These are phyloP conservation scores for Saprolegnia diclina DNA, from an alignment of 352 stramenopile species.

Conservation along the genomic window DNA sequence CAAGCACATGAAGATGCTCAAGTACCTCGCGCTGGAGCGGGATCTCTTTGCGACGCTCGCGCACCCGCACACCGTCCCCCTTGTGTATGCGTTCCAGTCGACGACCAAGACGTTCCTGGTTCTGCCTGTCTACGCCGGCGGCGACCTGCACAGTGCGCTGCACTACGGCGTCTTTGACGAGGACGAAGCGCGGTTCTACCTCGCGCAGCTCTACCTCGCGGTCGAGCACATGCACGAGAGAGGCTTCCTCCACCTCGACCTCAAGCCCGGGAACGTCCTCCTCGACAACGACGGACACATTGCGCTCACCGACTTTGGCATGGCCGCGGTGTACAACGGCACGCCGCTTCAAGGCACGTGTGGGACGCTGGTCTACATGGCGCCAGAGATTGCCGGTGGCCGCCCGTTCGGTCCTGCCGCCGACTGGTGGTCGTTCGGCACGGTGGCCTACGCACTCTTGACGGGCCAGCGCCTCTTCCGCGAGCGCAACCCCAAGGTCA, in stretches of 20 bases:
- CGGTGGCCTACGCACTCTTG: slow-evolving; percentile 79
- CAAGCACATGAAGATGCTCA: slow-evolving; percentile 73
- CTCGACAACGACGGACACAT: slow-evolving; percentile 82
- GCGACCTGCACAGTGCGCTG: slow-evolving; percentile 87
- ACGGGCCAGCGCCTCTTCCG: slow-evolving; percentile 68
- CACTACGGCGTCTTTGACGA: slow-evolving; percentile 70
- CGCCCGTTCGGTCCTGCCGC: slow-evolving; percentile 81
- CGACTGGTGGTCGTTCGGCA: slow-evolving; percentile 90
- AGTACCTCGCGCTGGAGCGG: slow-evolving; percentile 86
- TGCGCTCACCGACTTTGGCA: slow-evolving; percentile 85
- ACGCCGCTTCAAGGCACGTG: slow-evolving; percentile 83
- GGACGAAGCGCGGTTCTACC: slow-evolving; percentile 76
- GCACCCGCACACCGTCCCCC: slow-evolving; percentile 94
- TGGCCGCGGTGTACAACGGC: slow-evolving; percentile 76
- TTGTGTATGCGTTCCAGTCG: slow-evolving; percentile 94
- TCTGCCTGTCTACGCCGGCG: slow-evolving; percentile 96
- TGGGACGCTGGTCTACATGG: slow-evolving; percentile 82
- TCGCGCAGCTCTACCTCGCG: slow-evolving; percentile 64
- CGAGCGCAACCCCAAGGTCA: slow-evolving; percentile 75
- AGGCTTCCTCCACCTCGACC: slow-evolving; percentile 88
- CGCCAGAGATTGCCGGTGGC: slow-evolving; percentile 79
- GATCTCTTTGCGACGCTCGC: slow-evolving; percentile 91
- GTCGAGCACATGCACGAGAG: slow-evolving; percentile 87
- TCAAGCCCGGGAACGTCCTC: slow-evolving; percentile 91
- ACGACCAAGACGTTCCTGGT: slow-evolving; percentile 95